Evolutionary conservation across 768 basidiomycete species (phyloP).

Genomic region (Amanita muscaria): DNA sequence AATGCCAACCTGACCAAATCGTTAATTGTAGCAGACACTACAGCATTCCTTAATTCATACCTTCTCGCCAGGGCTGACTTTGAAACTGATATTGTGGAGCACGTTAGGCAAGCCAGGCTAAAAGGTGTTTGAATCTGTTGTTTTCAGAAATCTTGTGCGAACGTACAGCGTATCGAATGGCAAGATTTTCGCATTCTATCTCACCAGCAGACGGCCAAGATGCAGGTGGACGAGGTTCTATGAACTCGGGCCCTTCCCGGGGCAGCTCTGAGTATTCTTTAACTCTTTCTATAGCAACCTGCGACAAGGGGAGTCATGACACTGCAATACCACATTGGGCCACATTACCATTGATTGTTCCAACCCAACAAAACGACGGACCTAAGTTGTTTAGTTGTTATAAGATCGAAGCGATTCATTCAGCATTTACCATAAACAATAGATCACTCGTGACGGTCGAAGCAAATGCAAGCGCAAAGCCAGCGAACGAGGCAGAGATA

Average conservation of each 20-base stretch:
- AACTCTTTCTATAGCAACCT: slow-evolving; percentile 83
- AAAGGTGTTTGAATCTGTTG: not conserved
- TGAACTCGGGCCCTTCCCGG: slow-evolving; percentile 73
- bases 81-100: slow-evolving; percentile 70
- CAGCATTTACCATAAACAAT: slow-evolving; percentile 44
- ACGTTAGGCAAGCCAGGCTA: slow-evolving; percentile 85
- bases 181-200: slow-evolving; percentile 64
- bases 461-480: slow-evolving; percentile 82
- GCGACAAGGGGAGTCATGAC: not conserved
- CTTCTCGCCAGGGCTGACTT: slow-evolving; percentile 69
- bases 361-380: slow-evolving; percentile 76
- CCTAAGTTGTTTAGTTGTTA: slow-evolving; percentile 21
- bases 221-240: slow-evolving; percentile 75
- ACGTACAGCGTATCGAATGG: slow-evolving; percentile 71
- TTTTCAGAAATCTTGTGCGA: not conserved
- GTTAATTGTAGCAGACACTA: not conserved
- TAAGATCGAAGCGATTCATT: not conserved
- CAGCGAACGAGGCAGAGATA: slow-evolving; percentile 75
- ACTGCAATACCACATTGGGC: not conserved
- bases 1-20: slow-evolving; percentile 46
- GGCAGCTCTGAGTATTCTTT: slow-evolving; percentile 82
- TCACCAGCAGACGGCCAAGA: slow-evolving; percentile 72
- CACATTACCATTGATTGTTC: slow-evolving; percentile 80
- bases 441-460: slow-evolving; percentile 67
- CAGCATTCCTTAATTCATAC: slow-evolving; percentile 21